Evolutionary conservation across 345 rosid species (phyloP), one percentile per base, ranked within the genome.

Genomic region (Anacardium occidentale): DNA sequence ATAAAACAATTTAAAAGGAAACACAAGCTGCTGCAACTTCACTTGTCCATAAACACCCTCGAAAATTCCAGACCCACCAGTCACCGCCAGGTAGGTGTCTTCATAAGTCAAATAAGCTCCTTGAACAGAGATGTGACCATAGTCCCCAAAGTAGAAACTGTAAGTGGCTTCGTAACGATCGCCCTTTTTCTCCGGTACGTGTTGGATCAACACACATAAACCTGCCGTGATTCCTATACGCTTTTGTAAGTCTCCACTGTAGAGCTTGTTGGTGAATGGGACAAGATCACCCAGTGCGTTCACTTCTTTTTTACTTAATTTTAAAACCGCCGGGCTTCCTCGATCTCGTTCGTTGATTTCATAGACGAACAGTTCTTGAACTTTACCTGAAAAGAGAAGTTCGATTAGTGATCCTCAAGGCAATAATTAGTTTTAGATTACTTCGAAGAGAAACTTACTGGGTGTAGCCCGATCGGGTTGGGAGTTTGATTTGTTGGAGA

Each of bases 121-220:
- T 53, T 87, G 90, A 29, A 87, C 85, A 0, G 88, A 53, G 14
- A 87, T 68, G 71, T 87, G 88, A 42, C 90, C 90, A 58, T 83
- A 78, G 42, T 84, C 90, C 11, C 90, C 90, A 47, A 84, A 84
- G 78, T 83, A 83, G 69, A 87, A 87, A 84, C 88, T 87, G 78
- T 74, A 84, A 7, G 65, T 81, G 17, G 88, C 90, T 74, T 87
- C 90, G 62, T 72, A 84, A 21, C 90, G 79, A 74, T 84, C 87
- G 0, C 87, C 88, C 29, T 79, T 83, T 74, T 73, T 79, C 22
- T 79, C 85, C 11, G 85, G 76, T 22, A 75, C 70, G 73, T 83
- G 55, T 65, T 83, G 78, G 83, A 87, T 83, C 59, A 84, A 66
- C n/a, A 84, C 47, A 71, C 87, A 83, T 53, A 83, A 10, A 10